phyloP scores from a whole-genome alignment of 2,329 filamentous ascomycete genomes.

The Alternaria sp. region DNA sequence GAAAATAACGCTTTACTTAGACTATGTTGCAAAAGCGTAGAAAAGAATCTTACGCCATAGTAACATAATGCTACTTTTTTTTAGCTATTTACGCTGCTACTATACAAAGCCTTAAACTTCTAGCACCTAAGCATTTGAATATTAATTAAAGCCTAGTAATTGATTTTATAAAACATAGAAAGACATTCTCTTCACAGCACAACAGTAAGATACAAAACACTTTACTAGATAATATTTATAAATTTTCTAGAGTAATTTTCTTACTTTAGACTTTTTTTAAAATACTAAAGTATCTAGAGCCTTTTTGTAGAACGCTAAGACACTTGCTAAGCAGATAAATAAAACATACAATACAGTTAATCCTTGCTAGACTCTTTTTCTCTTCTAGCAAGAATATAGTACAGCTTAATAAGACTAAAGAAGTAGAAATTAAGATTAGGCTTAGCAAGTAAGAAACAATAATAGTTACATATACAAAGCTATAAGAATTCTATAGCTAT shows the following conservation, averaged over 20 bases:
- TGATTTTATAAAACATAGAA: constrained; percentile 13
- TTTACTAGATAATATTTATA: constrained; percentile 20
- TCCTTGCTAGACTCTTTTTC: constrained; percentile 20
- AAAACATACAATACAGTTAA: constrained; percentile 23
- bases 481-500: constrained; percentile 21
- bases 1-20: constrained; percentile 29
- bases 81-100: constrained; percentile 18
- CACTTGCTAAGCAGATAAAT: constrained; percentile 21
- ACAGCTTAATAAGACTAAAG: constrained; percentile 16
- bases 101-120: constrained; percentile 18
- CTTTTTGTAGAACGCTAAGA: constrained; percentile 22
- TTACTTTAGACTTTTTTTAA: constrained; percentile 28
- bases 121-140: constrained; percentile 18
- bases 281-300: constrained; percentile 30
- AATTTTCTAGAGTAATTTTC: constrained; percentile 15
- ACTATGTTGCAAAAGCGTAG: constrained; percentile 19
- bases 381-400: constrained; percentile 15
- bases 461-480: constrained; percentile 19
- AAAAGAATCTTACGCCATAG: constrained; percentile 18
- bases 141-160: constrained; percentile 17
- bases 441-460: constrained; percentile 10
- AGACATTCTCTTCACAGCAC: constrained; percentile 20
- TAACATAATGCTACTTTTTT: constrained; percentile 10
- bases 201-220: constrained; percentile 6
- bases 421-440: constrained; percentile 13